Base-by-base conservation (phyloP, 169 alveolate species). In the Blepharisma undulans region DNA sequence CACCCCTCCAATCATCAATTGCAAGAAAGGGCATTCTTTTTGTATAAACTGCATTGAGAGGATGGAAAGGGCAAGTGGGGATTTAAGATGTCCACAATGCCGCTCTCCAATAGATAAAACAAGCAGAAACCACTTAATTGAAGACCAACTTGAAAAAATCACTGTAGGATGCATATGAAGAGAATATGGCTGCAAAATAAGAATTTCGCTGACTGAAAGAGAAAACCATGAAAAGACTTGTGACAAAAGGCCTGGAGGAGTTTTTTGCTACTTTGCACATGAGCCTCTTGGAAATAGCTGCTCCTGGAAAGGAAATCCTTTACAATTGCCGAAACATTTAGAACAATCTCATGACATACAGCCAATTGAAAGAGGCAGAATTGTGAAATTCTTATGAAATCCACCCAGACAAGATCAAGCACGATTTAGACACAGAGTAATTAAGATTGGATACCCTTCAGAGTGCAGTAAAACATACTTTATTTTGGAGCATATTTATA, bases 11-110 rank as follows among this genome's bases (percentile, higher is more conserved):
- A 33, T 86, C 19, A 71, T 86, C 29, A 14, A 86, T 8, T 86
- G 91, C 61, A 30, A 30, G 6, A 86, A 86, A 72, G 91, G 91
- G 19, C 91, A 86, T 72, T 66, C 71, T 25, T 86, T n/a, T 27
- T 86, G 91, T 33, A 14, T 14, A 18, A 6, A 34, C 2, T 86
- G 91, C n/a, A 27, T 72, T 0, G n/a, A 30, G 8, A 72, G 71
- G 29, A n/a, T n/a, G 16, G 33, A 19, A n/a, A 29, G 16, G 18
- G 10, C 16, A 12, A 29, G n/a, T 14, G 66, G 66, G 1, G 7
- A 71, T 8, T n/a, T n/a, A 72, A 10, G 18, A 21, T 86, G 91
- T 16, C 61, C 91, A 5, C 72, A n/a, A 21, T 86, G 91, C 72
- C 61, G 84, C 61, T 21, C 76, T 0, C 82, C 48, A 10, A 29